Conservation (phyloP, 345 rosid genomes). For the Brassica carinata region DNA sequence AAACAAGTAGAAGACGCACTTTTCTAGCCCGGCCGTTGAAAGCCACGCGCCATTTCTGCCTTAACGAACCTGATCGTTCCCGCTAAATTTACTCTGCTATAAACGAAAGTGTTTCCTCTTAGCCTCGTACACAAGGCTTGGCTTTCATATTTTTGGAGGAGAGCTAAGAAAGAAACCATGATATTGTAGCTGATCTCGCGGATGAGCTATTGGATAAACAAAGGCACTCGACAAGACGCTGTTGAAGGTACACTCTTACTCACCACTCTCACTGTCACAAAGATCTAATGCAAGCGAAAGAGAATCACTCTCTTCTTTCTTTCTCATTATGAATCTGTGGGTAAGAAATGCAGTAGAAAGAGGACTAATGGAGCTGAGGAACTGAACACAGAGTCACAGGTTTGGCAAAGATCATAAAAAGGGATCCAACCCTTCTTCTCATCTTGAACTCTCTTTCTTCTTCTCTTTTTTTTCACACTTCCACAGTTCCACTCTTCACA, state of each 20-base stretch:
- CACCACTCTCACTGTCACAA: not conserved
- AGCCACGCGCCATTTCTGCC: not conserved
- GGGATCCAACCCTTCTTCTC: constrained; percentile 46
- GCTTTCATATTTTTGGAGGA: constrained; percentile 84
- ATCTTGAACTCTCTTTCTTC: constrained; percentile 45
- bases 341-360: constrained; percentile 59
- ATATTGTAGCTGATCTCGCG: constrained; percentile 67
- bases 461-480: not conserved
- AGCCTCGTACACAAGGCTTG: constrained; percentile 63
- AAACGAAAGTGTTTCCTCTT: constrained; percentile 16
- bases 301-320: no score
- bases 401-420: constrained; percentile 67
- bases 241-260: constrained; percentile 64
- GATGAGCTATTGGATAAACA: constrained; percentile 79
- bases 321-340: no score
- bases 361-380: constrained; percentile 79
- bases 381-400: constrained; percentile 66
- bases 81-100: constrained; percentile 23
- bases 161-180: constrained; percentile 61
- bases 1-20: not conserved
- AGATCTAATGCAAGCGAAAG: no score
- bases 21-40: constrained; percentile 46
- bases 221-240: constrained; percentile 60
- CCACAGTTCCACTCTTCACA: not conserved
- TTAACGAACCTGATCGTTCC: constrained; percentile 53